Evolutionary conservation across 1,139 yeast species (phyloP), one percentile per base, ranked within the genome.

Genomic region (Saccharomycopsis crataegensis): DNA sequence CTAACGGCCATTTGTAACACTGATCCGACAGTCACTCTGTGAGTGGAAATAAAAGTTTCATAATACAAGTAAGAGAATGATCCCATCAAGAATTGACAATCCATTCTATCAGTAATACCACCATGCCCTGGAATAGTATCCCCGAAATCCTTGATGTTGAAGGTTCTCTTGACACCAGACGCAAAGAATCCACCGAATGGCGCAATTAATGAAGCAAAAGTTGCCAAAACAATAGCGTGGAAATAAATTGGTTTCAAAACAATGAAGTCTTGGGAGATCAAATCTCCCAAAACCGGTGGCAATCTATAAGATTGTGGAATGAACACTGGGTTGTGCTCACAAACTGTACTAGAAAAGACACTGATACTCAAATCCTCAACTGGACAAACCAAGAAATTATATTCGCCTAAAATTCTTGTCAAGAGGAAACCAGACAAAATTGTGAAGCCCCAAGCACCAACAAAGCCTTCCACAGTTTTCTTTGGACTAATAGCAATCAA

Each of bases 111-210:
- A 37, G 97, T 91, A 60, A 93, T 83, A 60, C 99, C 99, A 58
- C 99, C 99, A 66, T 93, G 99, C 42, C 99, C 99, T 9, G 96
- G 96, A 59, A 88, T 88, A 17, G 96, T 86, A 65, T 87, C 91
- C 58, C 96, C 96, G 65, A 88, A 88, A 68, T 88, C 96, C 70
- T 88, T 88, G 56, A 91, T 91, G 64, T 94, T 87, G 72, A 93
- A 91, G n/a, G 98, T 90, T 69, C 99, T 83, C 73, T 93, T 93
- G 63, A 94, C 77, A 12, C 99, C 99, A 51, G 96, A 86, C 3
- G 99, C 99, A 64, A 93, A 93, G 69, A 93, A 93, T 0, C 99
- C 99, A 53, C 99, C 99, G 67, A 93, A 93, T 56, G 99, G 99
- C 1, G 99, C 99, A 68, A 93, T 86, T 60, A 94, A 77, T 1